Evolutionary conservation across 179 eudicot species (phyloP), one percentile per base, ranked within the genome.

Genomic region (Silene vulgaris): DNA sequence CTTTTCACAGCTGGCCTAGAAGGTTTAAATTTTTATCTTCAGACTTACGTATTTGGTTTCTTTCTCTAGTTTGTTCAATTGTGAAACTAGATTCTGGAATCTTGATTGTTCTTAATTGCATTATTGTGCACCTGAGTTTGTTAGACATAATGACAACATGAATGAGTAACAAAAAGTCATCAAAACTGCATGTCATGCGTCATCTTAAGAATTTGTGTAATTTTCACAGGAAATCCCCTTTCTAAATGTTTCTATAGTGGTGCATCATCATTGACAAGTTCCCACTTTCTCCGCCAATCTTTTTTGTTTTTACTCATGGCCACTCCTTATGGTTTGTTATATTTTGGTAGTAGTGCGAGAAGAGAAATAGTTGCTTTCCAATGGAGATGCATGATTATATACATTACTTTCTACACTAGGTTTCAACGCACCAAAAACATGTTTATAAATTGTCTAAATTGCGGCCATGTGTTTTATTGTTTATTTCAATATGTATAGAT

Each of bases 1-100:
- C 86, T 93, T 65, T 93, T 93, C 81, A 93, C 98, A 4, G 98
- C 98, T 52, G 98, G 98, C 61, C 89, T 93, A 81, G 98, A 93
- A 93, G 98, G 98, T 93, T 80, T 35, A 73, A 52, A 9, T 52
- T 75, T 52, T 66, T 74, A 32, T 43, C 73, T 28, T 14, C 30
- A 50, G 29, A 45, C 45, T 52, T 45, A 14, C 9, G 1, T 71
- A 59, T 74, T 77, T 81, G 75, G 76, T 75, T 67, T 29, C 48
- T 57, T 16, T 54, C 59, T 16, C 59, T 43, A 54, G 35, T 48
- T 69, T 28, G 35, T 62, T 23, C 71, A 23, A 3, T 21, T 28
- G 2, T 20, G 59, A 12, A 26, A 13, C 12, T 4, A 45, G 12
- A 37, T 37, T 8, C 3, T 69, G 50, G 61, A 2, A 63, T 80